Percentiles rank a stretch among this genome's conserved stretches.
phyloP scores from a whole-genome alignment of 169 alveolate species.

The Cryptosporidium canis region DNA sequence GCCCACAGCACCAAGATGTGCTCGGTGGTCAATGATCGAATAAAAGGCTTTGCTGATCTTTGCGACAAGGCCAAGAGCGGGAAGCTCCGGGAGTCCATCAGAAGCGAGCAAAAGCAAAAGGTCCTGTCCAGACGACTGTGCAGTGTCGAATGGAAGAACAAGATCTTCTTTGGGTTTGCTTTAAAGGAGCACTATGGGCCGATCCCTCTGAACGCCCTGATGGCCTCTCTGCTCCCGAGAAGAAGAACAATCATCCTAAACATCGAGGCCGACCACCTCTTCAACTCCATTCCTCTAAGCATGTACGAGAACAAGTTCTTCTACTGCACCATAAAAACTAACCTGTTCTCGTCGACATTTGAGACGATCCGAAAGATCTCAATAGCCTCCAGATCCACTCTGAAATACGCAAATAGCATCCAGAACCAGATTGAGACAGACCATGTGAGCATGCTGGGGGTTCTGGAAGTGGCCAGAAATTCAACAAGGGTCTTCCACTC shows the following conservation, averaged over 20 bases:
- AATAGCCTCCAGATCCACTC: constrained; percentile 26
- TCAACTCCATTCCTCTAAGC: constrained; percentile 23
- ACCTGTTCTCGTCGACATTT: constrained; percentile 40
- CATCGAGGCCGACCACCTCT: constrained; percentile 42
- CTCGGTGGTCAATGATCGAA: constrained; percentile 4
- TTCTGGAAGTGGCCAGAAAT: not conserved
- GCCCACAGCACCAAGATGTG: constrained; percentile 2
- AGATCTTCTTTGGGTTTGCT: constrained; percentile 51
- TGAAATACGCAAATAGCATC: not conserved
- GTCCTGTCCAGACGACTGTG: not conserved
- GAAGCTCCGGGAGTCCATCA: not conserved
- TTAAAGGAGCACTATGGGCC: constrained; percentile 11
- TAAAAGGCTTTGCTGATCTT: not conserved
- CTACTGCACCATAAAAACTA: constrained; percentile 53
- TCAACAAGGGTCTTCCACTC: constrained; percentile 28
- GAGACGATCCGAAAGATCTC: constrained; percentile 51
- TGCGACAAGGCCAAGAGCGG: constrained; percentile 11
- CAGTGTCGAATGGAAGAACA: constrained; percentile 49
- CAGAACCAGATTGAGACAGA: not conserved
- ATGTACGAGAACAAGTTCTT: constrained; percentile 29
- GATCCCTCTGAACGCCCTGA: constrained; percentile 41
- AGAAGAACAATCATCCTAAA: constrained; percentile 44
- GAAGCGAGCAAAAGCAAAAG: not conserved
- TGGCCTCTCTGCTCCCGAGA: constrained; percentile 47
- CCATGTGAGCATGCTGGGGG: not conserved